A percentile compares a stretch with the other conserved stretches of the same genome.
Conservation (phyloP, 2,329 filamentous ascomycete genomes). For the Paecilomyces dactylethromorphus region DNA sequence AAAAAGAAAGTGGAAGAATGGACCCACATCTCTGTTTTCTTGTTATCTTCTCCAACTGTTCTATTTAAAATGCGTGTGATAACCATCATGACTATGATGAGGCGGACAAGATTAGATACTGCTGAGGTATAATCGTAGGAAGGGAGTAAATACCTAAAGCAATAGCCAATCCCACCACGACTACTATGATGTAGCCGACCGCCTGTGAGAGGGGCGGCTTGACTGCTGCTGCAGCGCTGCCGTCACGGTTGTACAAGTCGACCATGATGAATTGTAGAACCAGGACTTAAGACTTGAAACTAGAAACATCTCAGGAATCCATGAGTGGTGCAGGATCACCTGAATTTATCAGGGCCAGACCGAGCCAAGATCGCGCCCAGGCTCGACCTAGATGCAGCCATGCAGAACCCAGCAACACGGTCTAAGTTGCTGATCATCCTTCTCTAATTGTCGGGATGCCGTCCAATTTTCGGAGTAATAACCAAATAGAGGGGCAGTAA, state of each 20-base stretch:
- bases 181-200: slow-evolving; percentile 39
- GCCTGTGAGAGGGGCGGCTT: slow-evolving; percentile 30
- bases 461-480: background rate
- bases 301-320: background rate
- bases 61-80: slow-evolving; percentile 43
- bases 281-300: background rate
- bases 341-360: background rate
- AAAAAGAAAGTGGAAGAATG: background rate
- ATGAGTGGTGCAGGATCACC: background rate
- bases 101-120: slow-evolving; percentile 1
- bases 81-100: slow-evolving; percentile 37
- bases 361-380: background rate
- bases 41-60: slow-evolving; percentile 46
- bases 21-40: slow-evolving; percentile 46
- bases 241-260: slow-evolving; percentile 9
- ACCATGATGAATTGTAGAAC: slow-evolving; percentile 1
- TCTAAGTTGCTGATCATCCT: background rate
- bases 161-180: slow-evolving; percentile 35
- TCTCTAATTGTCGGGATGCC: background rate
- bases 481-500: background rate
- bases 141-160: slow-evolving; percentile 25
- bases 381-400: background rate
- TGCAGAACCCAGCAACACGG: background rate
- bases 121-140: background rate
- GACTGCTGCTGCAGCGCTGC: slow-evolving; percentile 11